Evolutionary conservation across 768 basidiomycete genomes (phyloP), one percentile per base, ranked within the genome.

Genomic region (Suillus occidentalis): DNA sequence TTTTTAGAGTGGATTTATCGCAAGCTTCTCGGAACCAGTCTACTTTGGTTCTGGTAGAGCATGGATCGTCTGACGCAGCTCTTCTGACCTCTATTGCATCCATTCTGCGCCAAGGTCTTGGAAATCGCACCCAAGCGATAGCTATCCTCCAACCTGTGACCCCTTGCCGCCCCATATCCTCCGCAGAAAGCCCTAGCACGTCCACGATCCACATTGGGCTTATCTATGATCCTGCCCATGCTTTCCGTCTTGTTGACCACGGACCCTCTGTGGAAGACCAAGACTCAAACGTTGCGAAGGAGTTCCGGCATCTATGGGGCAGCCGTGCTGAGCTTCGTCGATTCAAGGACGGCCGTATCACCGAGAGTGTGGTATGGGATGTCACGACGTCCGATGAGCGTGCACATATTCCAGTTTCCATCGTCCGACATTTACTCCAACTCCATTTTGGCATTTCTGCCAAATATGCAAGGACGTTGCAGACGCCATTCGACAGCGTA

Each of bases 331-430:
- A 99, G 72, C 80, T 98, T 20, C 85, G 97, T 7, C 86, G 96
- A 45, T 99, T 99, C 82, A 96, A 98, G 76, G 96, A 99, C 70
- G 97, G 97, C 1, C 85, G 90, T 20, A 98, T 99, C 66, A 72
- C 85, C 6, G 95, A 98, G 76, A 94, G 91, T 69, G 94, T 98
- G n/a, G 95, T 99, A 3, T 99, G 97, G 97, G 91, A 97, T 22
- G 87, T 94, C 9, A 84, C 86, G 66, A 89, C 86, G 3, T 83
- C 85, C 0, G 94, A 97, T 60, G 93, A 95, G 66, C 88, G 93
- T 34, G 82, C 87, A 0, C 85, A 89, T 66, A 87, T 99, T 36
- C 94, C 95, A 0, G 78, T 81, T 16, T 82, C 85, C 77, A 86
- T 98, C 69, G 87, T 94, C 34, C 78, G 80, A 25, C 89, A 95